Base-by-base conservation (phyloP, 495 filamentous ascomycete genomes). In the Talaromyces wortmannii region DNA sequence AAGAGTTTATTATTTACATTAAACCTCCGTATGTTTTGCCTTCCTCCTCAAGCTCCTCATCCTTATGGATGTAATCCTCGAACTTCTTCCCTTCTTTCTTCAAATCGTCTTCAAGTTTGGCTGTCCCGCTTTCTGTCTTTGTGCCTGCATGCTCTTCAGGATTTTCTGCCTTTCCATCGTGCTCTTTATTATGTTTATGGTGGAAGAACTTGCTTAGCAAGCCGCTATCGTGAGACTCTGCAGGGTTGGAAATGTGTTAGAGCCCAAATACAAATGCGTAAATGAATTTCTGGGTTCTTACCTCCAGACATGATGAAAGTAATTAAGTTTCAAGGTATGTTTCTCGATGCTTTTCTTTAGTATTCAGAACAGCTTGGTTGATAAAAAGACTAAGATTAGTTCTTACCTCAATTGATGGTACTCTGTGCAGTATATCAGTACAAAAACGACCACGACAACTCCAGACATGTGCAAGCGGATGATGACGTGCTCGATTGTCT, bases 41-140 rank as follows among this genome's bases (percentile, higher is more conserved):
- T 11, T 51, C 55, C 15, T 57, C 55, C 45, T 60, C 58, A 31
- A 57, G 16, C 13, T 60, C 50, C 5, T 57, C 54, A 33, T 60
- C 40, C 13, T 53, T 42, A 5, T 23, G 29, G 30, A 57, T 43
- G 10, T 52, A 57, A 4, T 60, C 51, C 51, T 55, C 54, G 29
- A 60, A 43, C 47, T 52, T 46, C 42, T 57, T 45, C 40, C 51
- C 33, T 5, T 44, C 45, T 5, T 52, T 46, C 40, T 57, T 45
- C n/a, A 49, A 36, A 2, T 52, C 18, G 12, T 36, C 29, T 33
- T 40, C 50, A 17, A 36, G 50, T n/a, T 45, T 16, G 36, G 8
- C 8, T 8, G 13, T 40, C 5, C 13, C 36, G 5, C 36, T 40
- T 40, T 40, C 36, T 40, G 16, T 36, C 55, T 16, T 57, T 48